These are phyloP conservation scores for Trypanosoma boissoni DNA, from an alignment of 208 protist species.

Conservation along the genomic window DNA sequence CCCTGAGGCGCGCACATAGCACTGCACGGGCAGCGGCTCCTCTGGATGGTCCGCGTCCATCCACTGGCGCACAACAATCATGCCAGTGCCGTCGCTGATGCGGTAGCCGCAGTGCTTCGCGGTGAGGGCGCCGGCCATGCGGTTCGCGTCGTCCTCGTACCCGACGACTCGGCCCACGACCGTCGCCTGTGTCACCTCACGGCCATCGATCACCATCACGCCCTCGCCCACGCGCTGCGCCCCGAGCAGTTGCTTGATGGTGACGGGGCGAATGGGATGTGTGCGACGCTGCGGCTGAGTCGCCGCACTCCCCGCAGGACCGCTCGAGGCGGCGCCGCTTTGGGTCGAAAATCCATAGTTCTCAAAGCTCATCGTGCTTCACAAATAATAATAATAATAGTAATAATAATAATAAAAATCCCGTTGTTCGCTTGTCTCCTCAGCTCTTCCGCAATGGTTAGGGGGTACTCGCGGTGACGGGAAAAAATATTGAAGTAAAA, in stretches of 20 bases:
- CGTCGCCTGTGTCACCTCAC: conserved; percentile 83
- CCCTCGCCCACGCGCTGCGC: conserved; percentile 83
- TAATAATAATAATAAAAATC: conserved; percentile 1
- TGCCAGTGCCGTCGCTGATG: conserved; percentile 85
- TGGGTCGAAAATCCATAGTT: conserved; percentile 7
- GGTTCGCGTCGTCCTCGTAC: conserved; percentile 61
- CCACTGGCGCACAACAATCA: conserved; percentile 83
- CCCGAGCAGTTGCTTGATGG: conserved; percentile 85
- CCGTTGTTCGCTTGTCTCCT: no score
- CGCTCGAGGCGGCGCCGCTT: not conserved
- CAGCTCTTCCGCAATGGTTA: no score
- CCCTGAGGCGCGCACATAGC: conserved; percentile 79
- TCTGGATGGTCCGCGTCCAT: conserved; percentile 54
- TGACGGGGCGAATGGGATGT: conserved; percentile 84
- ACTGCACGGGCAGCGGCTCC: conserved; percentile 70
- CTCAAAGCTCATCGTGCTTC: conserved; percentile 14
- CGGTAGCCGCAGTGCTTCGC: conserved; percentile 87
- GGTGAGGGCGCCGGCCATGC: conserved; percentile 54
- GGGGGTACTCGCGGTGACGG: no score
- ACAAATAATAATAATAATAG: not conserved
- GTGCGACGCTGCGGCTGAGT: conserved; percentile 62
- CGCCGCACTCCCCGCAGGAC: not conserved
- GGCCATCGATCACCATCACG: conserved; percentile 85
- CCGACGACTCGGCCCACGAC: conserved; percentile 81
- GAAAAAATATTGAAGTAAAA: conserved; percentile 13